Evolutionary conservation across 1,139 yeast genomes (phyloP).

Genomic region (Nakaseomyces uthaithaninus): DNA sequence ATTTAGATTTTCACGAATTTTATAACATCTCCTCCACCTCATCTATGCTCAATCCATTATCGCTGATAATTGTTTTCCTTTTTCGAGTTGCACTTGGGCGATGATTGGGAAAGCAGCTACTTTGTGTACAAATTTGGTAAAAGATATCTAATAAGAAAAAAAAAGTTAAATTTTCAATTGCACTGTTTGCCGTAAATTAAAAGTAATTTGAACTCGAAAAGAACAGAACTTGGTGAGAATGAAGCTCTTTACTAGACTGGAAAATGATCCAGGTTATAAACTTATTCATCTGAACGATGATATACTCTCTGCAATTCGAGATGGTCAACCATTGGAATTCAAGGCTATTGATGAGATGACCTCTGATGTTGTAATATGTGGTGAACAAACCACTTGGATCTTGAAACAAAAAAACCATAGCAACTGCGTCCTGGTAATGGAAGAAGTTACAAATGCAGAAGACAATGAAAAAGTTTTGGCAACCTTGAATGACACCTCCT

Average conservation of each 20-base stretch:
- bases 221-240: too few relatives aligned
- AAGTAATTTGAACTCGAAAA: too few relatives aligned
- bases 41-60: too few relatives aligned
- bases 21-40: too few relatives aligned
- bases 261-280: slow-evolving; percentile 38
- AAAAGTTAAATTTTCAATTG: too few relatives aligned
- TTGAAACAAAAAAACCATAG: slow-evolving; percentile 81
- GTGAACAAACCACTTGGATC: slow-evolving; percentile 50
- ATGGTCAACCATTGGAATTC: slow-evolving; percentile 34
- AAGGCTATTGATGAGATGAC: slow-evolving; percentile 39
- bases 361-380: slow-evolving; percentile 54
- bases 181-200: too few relatives aligned
- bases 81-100: too few relatives aligned
- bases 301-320: slow-evolving; percentile 39
- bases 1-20: too few relatives aligned
- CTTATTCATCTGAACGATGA: slow-evolving; percentile 54
- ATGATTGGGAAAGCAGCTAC: too few relatives aligned
- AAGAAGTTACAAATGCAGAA: slow-evolving; percentile 9
- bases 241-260: slow-evolving; percentile 23
- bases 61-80: too few relatives aligned
- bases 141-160: too few relatives aligned
- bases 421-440: slow-evolving; percentile 58
- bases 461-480: background rate
- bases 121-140: too few relatives aligned
- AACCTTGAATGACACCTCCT: slow-evolving; percentile 33